Percentiles rank a stretch among this genome's conserved stretches.
phyloP scores from a whole-genome alignment of 441 rosid genomes.

The Croton laevigatus region DNA sequence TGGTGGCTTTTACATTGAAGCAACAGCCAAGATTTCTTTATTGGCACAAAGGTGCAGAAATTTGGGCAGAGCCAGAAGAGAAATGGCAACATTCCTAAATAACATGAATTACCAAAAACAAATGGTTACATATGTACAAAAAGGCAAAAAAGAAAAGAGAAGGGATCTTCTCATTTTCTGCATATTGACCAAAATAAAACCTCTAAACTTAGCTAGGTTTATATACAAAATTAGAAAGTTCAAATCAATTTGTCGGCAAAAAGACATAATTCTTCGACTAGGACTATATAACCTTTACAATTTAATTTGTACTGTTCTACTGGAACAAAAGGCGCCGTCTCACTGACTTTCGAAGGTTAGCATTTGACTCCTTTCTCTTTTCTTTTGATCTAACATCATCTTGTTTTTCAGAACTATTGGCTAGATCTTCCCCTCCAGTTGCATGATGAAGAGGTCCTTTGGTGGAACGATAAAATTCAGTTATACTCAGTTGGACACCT shows the following conservation, averaged over 20 bases:
- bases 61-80: no score
- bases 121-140: not conserved
- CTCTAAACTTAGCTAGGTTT: not conserved
- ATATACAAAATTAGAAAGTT: conserved; percentile 1
- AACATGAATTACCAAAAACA: not conserved
- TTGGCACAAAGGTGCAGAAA: not conserved
- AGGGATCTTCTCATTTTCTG: not conserved
- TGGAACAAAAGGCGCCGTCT: conserved; percentile 75
- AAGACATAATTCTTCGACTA: not conserved
- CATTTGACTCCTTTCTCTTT: conserved; percentile 46
- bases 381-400: conserved; percentile 32
- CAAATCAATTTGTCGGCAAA: not conserved
- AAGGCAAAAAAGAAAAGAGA: not conserved
- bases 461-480: conserved; percentile 66
- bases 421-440: conserved; percentile 32
- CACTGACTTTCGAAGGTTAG: conserved; percentile 58
- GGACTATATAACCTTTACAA: not conserved
- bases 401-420: conserved; percentile 22
- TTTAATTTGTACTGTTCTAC: conserved; percentile 22
- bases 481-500: conserved; percentile 59
- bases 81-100: no score
- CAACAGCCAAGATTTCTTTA: not conserved
- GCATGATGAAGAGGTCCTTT: conserved; percentile 31
- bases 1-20: not conserved
- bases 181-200: not conserved